Evolutionary conservation across 305 asterid species (phyloP), one percentile per base, ranked within the genome.

Genomic region (Fraxinus albicans): DNA sequence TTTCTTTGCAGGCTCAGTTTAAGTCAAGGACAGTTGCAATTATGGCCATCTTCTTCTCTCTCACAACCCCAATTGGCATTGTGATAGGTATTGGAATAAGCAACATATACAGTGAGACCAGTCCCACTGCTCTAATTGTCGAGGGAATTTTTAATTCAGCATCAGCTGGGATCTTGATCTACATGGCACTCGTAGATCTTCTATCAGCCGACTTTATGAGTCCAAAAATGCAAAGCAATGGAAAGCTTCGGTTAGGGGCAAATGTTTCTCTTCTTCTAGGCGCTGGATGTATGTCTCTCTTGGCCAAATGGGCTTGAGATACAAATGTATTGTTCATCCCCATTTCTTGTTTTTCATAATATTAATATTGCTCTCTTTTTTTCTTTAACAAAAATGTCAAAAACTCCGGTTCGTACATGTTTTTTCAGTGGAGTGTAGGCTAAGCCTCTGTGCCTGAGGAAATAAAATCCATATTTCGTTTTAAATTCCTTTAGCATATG

Each of bases 131-230:
- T 1, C 84, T 89, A 2, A 81, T 88, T 9, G 88, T 89, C 0
- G 82, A 89, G 65, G 93, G 93, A 4, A 42, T 81, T 9, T 86
- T 89, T 44, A 85, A 90, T 79, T 86, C 93, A 3, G 88, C 92
- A 75, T 90, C 93, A 9, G 87, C 92, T 2, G 92, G 92, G 7
- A 90, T 90, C 53, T 84, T 89, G 81, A 89, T 90, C 4, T 89
- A 90, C 75, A 89, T 90, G 92, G 91, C 92, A 1, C 84, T 89
- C 0, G 92, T 90, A 5, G 93, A 90, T 84, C 87, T 90, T 70
- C 88, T 90, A 60, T 85, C 92, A 0, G 84, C 89, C 25, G 91
- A 90, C 84, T 89, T 90, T 58, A 86, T 85, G 91, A 83, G 88
- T 27, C 77, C 92, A 2, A 90, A 83, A 69, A 84, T 89, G 81